Percentiles rank a stretch among this genome's conserved stretches.
These are phyloP conservation scores for Panicum hallii DNA, from an alignment of 202 grass and related monocot species.

Conservation along the genomic window DNA sequence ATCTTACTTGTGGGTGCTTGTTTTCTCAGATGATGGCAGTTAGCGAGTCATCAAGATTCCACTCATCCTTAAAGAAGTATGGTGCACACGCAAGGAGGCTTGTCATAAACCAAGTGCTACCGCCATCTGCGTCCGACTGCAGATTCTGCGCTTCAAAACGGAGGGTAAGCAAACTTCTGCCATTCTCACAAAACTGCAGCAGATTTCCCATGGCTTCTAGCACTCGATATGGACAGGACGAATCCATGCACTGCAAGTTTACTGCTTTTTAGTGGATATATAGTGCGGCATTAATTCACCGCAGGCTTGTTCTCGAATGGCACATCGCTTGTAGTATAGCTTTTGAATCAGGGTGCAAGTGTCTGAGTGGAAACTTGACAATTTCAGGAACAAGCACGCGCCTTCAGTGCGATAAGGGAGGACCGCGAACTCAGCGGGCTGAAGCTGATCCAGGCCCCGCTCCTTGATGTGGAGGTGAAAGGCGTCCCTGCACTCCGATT, in stretches of 20 bases:
- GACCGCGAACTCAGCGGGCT: constrained; percentile 51
- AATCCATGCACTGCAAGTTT: background rate
- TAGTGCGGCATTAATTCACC: background rate
- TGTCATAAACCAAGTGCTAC: constrained; percentile 55
- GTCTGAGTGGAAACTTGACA: constrained; percentile 4
- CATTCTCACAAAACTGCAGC: constrained; percentile 1
- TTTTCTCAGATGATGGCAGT: constrained; percentile 59
- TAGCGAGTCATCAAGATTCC: constrained; percentile 57
- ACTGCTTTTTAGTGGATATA: background rate
- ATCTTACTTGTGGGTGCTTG: background rate
- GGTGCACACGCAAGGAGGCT: constrained; percentile 50
- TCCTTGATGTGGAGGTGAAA: constrained; percentile 60
- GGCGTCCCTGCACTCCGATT: constrained; percentile 63
- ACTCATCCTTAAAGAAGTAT: constrained; percentile 60
- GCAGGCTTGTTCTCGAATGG: background rate
- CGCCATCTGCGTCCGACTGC: constrained; percentile 53
- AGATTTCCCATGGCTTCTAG: background rate
- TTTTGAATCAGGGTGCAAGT: background rate
- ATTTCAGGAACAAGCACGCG: constrained; percentile 62
- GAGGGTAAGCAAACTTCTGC: constrained; percentile 42
- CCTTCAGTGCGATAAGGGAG: constrained; percentile 54
- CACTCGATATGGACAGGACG: background rate
- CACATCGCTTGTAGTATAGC: background rate
- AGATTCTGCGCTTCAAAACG: constrained; percentile 63
- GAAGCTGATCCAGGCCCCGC: constrained; percentile 57